phyloP scores from a whole-genome alignment of 2,329 filamentous ascomycete genomes.

The Coniochaeta sp. region DNA sequence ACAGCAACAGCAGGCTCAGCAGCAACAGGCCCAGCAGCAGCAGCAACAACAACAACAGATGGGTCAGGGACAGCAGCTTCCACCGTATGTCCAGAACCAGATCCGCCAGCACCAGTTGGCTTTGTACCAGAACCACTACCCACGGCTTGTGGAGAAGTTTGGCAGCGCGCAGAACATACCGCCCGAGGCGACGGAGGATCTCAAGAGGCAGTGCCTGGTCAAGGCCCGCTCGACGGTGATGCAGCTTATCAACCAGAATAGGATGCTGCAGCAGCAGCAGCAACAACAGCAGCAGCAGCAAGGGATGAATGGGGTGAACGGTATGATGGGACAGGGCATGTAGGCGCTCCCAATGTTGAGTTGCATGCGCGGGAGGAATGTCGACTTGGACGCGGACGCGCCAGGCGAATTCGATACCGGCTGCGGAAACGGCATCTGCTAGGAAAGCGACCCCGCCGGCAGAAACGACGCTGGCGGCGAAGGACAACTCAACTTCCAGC shows the following conservation, averaged over 20 bases:
- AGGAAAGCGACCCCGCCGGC: no score
- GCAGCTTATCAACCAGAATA: conserved; percentile 7
- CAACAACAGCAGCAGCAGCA: conserved; percentile 10
- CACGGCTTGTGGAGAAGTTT: conserved; percentile 4
- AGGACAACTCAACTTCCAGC: no score
- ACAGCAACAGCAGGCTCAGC: conserved; percentile 5
- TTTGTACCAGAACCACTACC: conserved; percentile 2
- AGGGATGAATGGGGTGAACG: not conserved
- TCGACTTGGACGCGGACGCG: not conserved
- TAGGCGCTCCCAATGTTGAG: no score
- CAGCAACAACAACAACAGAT: conserved; percentile 4
- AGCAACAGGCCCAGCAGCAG: conserved; percentile 11
- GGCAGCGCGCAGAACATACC: not conserved
- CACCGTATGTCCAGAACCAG: conserved; percentile 8
- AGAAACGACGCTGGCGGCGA: no score
- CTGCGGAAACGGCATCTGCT: no score
- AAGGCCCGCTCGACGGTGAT: conserved; percentile 10
- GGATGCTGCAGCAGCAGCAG: conserved; percentile 13
- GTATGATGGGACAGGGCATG: conserved; percentile 2
- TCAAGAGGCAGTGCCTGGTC: conserved; percentile 6
- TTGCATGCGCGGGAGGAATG: not conserved
- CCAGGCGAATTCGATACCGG: no score
- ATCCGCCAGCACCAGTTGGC: not conserved
- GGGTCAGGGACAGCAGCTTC: conserved; percentile 13
- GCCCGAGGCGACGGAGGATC: not conserved